A percentile compares a stretch with the other conserved stretches of the same genome.
Conservation (phyloP, 2,329 filamentous ascomycete species). For the Pestalotiopsis sp. region DNA sequence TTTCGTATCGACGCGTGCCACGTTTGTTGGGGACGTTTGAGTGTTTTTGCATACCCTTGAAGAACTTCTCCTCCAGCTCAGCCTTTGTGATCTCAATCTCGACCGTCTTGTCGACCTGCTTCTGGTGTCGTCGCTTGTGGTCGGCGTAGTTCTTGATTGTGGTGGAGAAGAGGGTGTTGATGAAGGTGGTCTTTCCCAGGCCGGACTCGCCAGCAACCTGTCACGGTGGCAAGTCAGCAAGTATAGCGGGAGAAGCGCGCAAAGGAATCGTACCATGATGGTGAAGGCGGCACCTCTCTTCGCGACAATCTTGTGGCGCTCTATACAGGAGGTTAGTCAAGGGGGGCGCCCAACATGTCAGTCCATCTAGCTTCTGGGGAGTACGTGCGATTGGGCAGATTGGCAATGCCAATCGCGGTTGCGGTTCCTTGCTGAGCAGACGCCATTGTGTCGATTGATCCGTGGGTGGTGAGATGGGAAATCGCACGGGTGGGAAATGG, state of each 20-base stretch:
- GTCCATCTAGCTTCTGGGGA: neutral
- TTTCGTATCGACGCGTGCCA: slow-evolving; percentile 1
- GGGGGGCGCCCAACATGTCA: neutral
- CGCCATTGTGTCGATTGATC: slow-evolving; percentile 7
- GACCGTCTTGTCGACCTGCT: slow-evolving; percentile 99
- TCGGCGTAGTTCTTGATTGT: slow-evolving; percentile 99
- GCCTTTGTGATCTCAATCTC: slow-evolving; percentile 99
- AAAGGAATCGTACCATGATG: slow-evolving; percentile 77
- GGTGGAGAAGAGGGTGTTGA: slow-evolving; percentile 99
- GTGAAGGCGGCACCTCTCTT: slow-evolving; percentile 96
- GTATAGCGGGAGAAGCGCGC: slow-evolving; percentile 2
- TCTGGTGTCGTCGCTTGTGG: slow-evolving; percentile 98
- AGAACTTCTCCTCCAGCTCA: slow-evolving; percentile 99
- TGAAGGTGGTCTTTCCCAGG: slow-evolving; percentile 98
- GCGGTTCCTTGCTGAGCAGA: slow-evolving; percentile 49
- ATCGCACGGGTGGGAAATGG: neutral
- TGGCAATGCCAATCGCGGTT: slow-evolving; percentile 74
- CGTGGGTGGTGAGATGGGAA: neutral
- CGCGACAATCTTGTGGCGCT: slow-evolving; percentile 72
- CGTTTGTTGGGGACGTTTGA: neutral
- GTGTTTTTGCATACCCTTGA: slow-evolving; percentile 75
- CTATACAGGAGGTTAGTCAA: slow-evolving; percentile 2
- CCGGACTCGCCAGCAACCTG: slow-evolving; percentile 98
- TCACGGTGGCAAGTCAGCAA: slow-evolving; percentile 15
- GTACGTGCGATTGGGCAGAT: slow-evolving; percentile 64